Evolutionary conservation across 208 protist species (phyloP), one percentile per base, ranked within the genome.

Genomic region (Acanthamoeba divionensis): DNA sequence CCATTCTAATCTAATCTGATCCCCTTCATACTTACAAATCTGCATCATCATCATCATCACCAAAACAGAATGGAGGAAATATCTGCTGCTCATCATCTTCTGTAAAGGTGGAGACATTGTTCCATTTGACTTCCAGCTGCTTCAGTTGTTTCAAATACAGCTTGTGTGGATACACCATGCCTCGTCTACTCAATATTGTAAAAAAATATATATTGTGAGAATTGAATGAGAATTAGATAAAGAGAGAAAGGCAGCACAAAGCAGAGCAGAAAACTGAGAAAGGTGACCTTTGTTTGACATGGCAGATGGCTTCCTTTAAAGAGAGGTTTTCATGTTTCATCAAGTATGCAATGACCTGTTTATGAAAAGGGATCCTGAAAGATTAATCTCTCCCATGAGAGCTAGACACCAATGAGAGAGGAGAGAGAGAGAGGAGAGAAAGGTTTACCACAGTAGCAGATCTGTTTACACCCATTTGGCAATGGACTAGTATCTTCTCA

Each of bases 381-480:
- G n/a, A 10, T 67, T 31, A 67, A 31, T 31, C 15, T 13, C 52
- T 18, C 18, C 36, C 62, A 67, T 52, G 38, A 26, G 0, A 2
- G 36, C 4, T 5, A 48, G 26, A 29, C 8, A 1, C 21, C 1
- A 6, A 69, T 12, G 21, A 69, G 0, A 1, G 26, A 24, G 63
- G 21, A n/a, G 57, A 4, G 63, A 3, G 0, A 9, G 8, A 15
- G 24, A 4, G 62, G n/a, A 31, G 7, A 69, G 18, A 7, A 38
- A 1, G 10, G 26, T 7, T 65, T 63, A 85, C 75, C 0, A 65
- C 75, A 0, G 75, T 85, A 15, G 75, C 52, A 9, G 48, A 65
- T 24, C 48, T 47, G 52, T 85, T 85, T 7, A 63, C 75, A 33
- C 75, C 75, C 75, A 85, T 12, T 38, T 85, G 75, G 75, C 75